Evolutionary conservation across 2,329 filamentous ascomycete genomes (phyloP), one percentile per base, ranked within the genome.

Genomic region (Periconia sp.): DNA sequence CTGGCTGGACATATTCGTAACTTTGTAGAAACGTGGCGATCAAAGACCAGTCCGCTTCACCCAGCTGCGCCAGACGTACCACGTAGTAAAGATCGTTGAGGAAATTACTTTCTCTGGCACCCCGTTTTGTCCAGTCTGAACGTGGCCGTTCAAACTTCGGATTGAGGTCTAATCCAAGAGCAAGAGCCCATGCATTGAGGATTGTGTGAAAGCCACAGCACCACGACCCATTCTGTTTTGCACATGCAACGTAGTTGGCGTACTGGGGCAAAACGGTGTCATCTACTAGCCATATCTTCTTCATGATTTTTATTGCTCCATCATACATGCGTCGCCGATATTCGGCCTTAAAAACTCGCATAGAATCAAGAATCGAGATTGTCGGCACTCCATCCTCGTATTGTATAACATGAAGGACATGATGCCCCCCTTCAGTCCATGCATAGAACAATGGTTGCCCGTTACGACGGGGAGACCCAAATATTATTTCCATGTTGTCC

Each of bases 101-200:
- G 15, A 62, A 61, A 2, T 23, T 2, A 3, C 2, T 1, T 10
- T 15, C 14, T 15, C 47, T 40, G 3, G 3, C 23, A 27, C 23
- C 8, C 5, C 23, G 5, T 27, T 27, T 27, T 8, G 42, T 52
- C 56, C 54, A 61, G 41, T 41, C 27, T 8, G 49, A 27, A 5
- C 8, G 3, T 27, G 23, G 23, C 23, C 23, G 40, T 3, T n/a
- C 3, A 13, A 53, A 49, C 6, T 53, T 30, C 8, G 42, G 49
- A 20, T 63, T 59, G 1, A 50, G 31, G 17, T 51, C 11, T 6
- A 68, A 53, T 1, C 65, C 63, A 27, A 67, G 35, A n/a, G 63
- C 64, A 11, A 62, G 17, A 1, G 55, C 23, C 64, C 60, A 68
- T 2, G 52, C 63, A 45, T 61, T 68, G 15, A 65, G 40, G 2